Evolutionary conservation across 2,329 filamentous ascomycete species (phyloP).

Genomic region (Aspergillus nomiae): DNA sequence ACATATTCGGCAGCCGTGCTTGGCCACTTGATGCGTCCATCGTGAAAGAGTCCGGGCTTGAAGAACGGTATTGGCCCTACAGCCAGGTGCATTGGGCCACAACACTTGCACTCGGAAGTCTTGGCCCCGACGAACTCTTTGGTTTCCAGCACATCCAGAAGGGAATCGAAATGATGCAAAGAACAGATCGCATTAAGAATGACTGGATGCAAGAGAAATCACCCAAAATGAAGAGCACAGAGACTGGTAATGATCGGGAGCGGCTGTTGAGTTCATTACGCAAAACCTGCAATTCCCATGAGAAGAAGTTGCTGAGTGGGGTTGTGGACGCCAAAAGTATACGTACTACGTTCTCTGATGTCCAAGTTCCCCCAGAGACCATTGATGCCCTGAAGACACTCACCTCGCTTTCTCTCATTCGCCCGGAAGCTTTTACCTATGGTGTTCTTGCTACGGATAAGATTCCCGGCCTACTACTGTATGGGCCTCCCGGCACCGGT

Average conservation of each 20-base stretch:
- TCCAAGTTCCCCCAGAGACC: conserved; percentile 79
- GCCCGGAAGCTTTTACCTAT: conserved; percentile 94
- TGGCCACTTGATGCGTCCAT: conserved; percentile 33
- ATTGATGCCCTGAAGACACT: conserved; percentile 85
- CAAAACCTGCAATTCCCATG: conserved; percentile 70
- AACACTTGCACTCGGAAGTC: conserved; percentile 54
- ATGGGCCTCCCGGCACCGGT: conserved; percentile 77
- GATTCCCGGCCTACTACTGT: conserved; percentile 84
- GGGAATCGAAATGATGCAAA: conserved; percentile 43
- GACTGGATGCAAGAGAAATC: conserved; percentile 40
- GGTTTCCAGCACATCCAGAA: conserved; percentile 41
- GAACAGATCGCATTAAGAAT: conserved; percentile 41
- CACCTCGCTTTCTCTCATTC: conserved; percentile 80
- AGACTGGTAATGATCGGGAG: conserved; percentile 37
- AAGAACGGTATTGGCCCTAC: conserved; percentile 59
- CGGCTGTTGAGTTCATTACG: conserved; percentile 53
- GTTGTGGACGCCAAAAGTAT: conserved; percentile 82
- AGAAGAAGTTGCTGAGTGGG: conserved; percentile 78
- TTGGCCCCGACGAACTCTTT: conserved; percentile 43
- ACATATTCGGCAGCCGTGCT: conserved; percentile 31
- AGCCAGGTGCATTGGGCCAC: conserved; percentile 64
- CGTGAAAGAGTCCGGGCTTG: conserved; percentile 44
- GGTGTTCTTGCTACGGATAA: conserved; percentile 89
- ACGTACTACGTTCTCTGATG: conserved; percentile 81
- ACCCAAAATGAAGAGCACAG: conserved; percentile 32